Evolutionary conservation across 495 filamentous ascomycete species (phyloP), one percentile per base, ranked within the genome.

Genomic region (Diplogelasinospora grovesii): DNA sequence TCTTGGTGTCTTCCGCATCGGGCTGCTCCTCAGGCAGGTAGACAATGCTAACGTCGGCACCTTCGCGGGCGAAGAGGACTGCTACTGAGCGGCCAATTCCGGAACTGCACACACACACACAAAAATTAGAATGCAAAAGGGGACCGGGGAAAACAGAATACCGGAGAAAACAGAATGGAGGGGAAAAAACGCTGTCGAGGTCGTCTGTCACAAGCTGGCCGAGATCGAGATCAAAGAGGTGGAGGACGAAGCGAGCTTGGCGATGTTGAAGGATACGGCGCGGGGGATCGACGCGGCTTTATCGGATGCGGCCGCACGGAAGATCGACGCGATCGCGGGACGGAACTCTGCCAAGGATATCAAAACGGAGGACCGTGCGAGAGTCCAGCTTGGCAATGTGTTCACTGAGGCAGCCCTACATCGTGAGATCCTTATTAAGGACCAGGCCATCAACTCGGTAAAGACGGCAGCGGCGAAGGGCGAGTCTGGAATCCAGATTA

Each of bases 71-170:
- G 59, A 73, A 74, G 5, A 80, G 59, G 7, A 73, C 66, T 1
- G 74, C 77, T 8, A 79, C 63, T 0, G 72, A 59, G 4, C 74
- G 68, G 22, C 73, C 75, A 22, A 76, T 77, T 16, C 67, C 72
- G 2, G 71, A 75, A 39, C 70, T 73, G 31, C 5, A 25, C 3
- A 5, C 1, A 7, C 21, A 28, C 21, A 36, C 25, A 28, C 8
- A 1, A 25, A 27, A 22, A 2, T 1, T 5, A 6, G 16, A 5
- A 4, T n/a, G 22, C 35, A 19, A 22, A 21, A 32, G 14, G 8
- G 4, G n/a, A 7, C 29, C 16, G 16, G 18, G 33, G 14, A 22
- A 28, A 11, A 21, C n/a, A n/a, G n/a, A n/a, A n/a, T n/a, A n/a
- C n/a, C n/a, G n/a, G n/a, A n/a, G n/a, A n/a, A n/a, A n/a, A n/a